Percentiles rank a stretch among this genome's conserved stretches.
These are phyloP conservation scores for Psidium guajava DNA, from an alignment of 345 rosid genomes.

Conservation along the genomic window DNA sequence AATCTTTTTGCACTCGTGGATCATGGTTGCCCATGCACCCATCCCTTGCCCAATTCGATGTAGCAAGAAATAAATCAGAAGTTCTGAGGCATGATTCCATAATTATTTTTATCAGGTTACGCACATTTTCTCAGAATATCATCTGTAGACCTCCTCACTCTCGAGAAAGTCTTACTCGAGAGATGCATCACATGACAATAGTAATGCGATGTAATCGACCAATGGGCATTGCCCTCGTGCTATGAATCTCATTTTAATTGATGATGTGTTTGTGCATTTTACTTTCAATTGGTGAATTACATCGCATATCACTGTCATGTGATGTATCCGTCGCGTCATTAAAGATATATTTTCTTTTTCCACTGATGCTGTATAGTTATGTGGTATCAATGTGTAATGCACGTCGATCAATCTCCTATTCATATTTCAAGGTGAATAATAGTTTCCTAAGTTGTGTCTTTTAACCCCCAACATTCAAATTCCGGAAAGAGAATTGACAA, in stretches of 20 bases:
- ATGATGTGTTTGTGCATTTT: fast-evolving
- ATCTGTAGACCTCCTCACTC: neutral
- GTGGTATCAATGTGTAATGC: no score
- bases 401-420: no score
- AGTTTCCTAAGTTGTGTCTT: neutral
- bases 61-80: no score
- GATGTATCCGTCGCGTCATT: neutral
- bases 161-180: neutral
- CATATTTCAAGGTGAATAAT: no score
- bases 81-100: no score
- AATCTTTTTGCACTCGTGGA: no score
- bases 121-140: neutral
- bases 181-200: fast-evolving
- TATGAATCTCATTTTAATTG: neutral
- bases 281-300: neutral
- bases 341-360: neutral
- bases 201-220: fast-evolving
- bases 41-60: no score
- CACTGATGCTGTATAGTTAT: fast-evolving
- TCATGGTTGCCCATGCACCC: no score
- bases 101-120: neutral
- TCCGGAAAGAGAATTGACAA: neutral
- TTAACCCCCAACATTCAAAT: neutral
- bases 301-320: neutral
- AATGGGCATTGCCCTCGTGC: no score